Evolutionary conservation across 2,329 filamentous ascomycete genomes (phyloP).

Genomic region (Fusarium nanum): DNA sequence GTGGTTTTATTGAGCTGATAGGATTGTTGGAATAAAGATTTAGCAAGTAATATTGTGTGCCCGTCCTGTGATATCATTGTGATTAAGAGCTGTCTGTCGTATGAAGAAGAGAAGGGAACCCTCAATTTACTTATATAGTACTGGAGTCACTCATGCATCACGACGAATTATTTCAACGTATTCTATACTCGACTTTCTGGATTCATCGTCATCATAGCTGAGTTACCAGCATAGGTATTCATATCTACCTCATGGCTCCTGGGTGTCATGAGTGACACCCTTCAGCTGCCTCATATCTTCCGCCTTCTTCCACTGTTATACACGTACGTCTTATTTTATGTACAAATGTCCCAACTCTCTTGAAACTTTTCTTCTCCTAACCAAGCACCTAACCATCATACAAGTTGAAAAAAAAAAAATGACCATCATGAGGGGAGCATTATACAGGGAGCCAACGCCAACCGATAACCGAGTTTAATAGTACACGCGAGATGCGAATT

Average conservation of each 20-base stretch:
- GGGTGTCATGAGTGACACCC: slow-evolving; percentile 7
- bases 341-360: slow-evolving; percentile 42
- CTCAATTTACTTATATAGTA: neutral
- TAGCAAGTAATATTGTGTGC: slow-evolving; percentile 25
- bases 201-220: slow-evolving; percentile 20
- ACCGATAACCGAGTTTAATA: slow-evolving; percentile 48
- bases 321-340: slow-evolving; percentile 39
- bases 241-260: slow-evolving; percentile 4
- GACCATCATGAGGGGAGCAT: slow-evolving; percentile 61
- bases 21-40: slow-evolving; percentile 44
- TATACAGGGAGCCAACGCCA: slow-evolving; percentile 57
- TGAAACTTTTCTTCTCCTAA: slow-evolving; percentile 34
- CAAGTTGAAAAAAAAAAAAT: slow-evolving; percentile 32
- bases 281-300: slow-evolving; percentile 10
- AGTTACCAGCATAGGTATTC: slow-evolving; percentile 21
- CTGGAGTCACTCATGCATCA: neutral
- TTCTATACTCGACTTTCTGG: neutral
- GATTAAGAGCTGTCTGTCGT: neutral
- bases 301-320: slow-evolving; percentile 37
- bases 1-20: slow-evolving; percentile 45
- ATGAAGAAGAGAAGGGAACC: neutral
- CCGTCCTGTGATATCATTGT: neutral
- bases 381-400: slow-evolving; percentile 40
- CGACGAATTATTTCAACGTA: neutral
- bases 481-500: slow-evolving; percentile 48